phyloP scores from a whole-genome alignment of 2,329 filamentous ascomycete genomes.

The Pseudogymnoascus sp. region DNA sequence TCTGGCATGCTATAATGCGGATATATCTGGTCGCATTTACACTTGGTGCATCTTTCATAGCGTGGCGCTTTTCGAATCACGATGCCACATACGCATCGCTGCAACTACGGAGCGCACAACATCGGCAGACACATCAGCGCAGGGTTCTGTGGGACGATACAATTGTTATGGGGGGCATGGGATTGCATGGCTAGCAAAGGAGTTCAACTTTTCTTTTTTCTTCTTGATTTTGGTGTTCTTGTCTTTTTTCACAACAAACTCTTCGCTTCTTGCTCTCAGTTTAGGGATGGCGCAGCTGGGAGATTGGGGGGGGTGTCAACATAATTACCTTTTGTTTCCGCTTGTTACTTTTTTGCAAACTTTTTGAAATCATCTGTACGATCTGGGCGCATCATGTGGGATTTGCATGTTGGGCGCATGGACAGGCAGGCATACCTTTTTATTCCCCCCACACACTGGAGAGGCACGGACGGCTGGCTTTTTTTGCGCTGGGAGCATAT shows the following conservation, averaged over 20 bases:
- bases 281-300: neutral
- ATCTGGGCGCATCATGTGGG: conserved; percentile 7
- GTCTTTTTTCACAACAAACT: neutral
- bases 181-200: conserved; percentile 5
- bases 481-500: conserved; percentile 4
- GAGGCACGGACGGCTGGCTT: neutral
- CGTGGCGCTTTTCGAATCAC: conserved; percentile 3
- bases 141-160: conserved; percentile 6
- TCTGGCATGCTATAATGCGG: neutral
- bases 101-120: conserved; percentile 6
- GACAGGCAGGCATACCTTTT: conserved; percentile 6
- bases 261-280: neutral
- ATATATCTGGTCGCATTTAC: conserved; percentile 6
- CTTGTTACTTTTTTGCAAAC: neutral
- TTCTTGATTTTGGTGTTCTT: conserved; percentile 5
- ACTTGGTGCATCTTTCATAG: conserved; percentile 8
- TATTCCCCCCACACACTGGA: neutral
- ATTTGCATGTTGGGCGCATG: conserved; percentile 5
- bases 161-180: conserved; percentile 3
- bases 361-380: conserved; percentile 1
- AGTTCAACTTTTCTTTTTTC: neutral
- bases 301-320: neutral
- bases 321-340: conserved; percentile 4
- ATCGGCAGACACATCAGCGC: conserved; percentile 6
- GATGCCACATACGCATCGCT: neutral